These are phyloP conservation scores for Arabidopsis thaliana DNA, from an alignment of 345 rosid genomes.

Conservation along the genomic window DNA sequence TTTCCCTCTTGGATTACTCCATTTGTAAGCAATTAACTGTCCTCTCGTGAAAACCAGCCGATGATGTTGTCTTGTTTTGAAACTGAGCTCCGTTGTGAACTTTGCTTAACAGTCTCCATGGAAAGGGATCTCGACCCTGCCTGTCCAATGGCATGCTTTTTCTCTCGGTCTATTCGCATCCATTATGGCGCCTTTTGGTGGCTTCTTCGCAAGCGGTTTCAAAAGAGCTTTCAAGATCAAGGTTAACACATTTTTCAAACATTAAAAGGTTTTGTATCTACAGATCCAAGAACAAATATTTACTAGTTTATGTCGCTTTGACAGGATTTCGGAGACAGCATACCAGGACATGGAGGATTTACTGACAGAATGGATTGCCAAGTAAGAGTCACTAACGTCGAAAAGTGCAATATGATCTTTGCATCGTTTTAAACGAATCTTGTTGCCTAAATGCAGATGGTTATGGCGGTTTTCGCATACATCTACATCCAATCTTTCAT, in stretches of 20 bases:
- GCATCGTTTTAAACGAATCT: background rate
- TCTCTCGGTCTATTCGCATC: slow-evolving; percentile 93
- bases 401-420: background rate
- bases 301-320: slow-evolving; percentile 9
- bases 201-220: slow-evolving; percentile 96
- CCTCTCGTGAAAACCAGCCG: background rate
- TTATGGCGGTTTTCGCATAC: slow-evolving; percentile 92
- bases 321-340: slow-evolving; percentile 98
- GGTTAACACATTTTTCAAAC: slow-evolving; percentile 47
- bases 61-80: background rate
- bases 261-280: background rate
- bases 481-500: slow-evolving; percentile 90
- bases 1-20: slow-evolving; percentile 65
- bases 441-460: slow-evolving; percentile 63
- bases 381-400: slow-evolving; percentile 46
- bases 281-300: background rate
- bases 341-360: slow-evolving; percentile 97
- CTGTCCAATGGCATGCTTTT: slow-evolving; percentile 94
- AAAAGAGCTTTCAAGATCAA: slow-evolving; percentile 96
- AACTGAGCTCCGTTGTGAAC: background rate
- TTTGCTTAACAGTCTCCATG: slow-evolving; percentile 67
- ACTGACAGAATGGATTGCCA: slow-evolving; percentile 98
- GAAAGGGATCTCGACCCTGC: slow-evolving; percentile 76
- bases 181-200: slow-evolving; percentile 96
- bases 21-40: slow-evolving; percentile 51